Base-by-base conservation (phyloP, 2,329 filamentous ascomycete species). In the Lomentospora prolificans region DNA sequence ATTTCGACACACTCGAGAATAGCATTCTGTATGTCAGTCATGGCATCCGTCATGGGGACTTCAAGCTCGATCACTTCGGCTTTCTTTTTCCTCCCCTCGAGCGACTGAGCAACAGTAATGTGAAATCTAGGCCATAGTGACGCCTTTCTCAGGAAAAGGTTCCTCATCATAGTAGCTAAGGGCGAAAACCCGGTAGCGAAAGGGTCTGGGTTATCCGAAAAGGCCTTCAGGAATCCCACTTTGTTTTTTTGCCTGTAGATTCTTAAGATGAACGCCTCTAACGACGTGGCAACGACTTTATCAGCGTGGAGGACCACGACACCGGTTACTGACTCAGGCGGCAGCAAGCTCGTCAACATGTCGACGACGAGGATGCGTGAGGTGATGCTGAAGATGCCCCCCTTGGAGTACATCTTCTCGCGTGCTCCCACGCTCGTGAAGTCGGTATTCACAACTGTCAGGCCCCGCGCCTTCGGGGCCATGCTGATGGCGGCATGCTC, bases 1-100 rank as follows among this genome's bases (percentile, higher is more conserved):
- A 90, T 86, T 69, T 97, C 92, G 17, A 99, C 91, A 66, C 94
- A 99, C 67, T 97, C 92, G 70, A 99, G 82, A 58, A 97, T 86
- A 25, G 94, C 91, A 60, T 89, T 92, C 66, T 99, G 94, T 41
- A 99, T 96, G 44, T 90, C 85, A 58, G 81, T 82, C 94, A 99
- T 99, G 52, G 84, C 80, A 36, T 95, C 89, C 4, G 90, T 96
- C 92, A 99, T 97, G 27, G 89, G 86, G 4, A 99, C 87, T 69
- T 96, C 94, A 24, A 97, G 77, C 70, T 99, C 94, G 60, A 99
- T 95, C 50, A 99, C 94, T 70, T 99, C 94, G 3, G 94, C 92
- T 67, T 92, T 96, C 65, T 87, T 86, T 66, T 89, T 89, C 67
- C 88, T 89, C 8, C 91, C 91, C 69, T 99, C 94, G 2, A 99